phyloP scores from a whole-genome alignment of 2,329 filamentous ascomycete species.

The Colletotrichum viniferum region DNA sequence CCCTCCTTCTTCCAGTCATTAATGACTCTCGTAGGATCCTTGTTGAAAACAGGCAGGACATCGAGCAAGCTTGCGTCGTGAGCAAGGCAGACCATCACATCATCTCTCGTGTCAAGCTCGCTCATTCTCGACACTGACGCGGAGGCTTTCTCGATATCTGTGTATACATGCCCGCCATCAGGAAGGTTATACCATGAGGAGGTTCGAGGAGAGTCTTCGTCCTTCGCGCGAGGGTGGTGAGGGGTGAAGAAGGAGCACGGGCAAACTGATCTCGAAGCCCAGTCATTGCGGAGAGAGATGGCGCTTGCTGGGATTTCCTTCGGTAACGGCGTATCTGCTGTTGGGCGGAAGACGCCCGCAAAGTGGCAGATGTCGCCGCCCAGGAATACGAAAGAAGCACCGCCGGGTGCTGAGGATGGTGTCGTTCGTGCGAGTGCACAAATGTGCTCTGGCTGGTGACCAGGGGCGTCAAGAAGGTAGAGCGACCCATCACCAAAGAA shows the following conservation, averaged over 20 bases:
- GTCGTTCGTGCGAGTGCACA: slow-evolving; percentile 25
- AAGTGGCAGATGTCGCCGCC: slow-evolving; percentile 25
- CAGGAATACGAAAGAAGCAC: slow-evolving; percentile 25
- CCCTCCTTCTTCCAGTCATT: slow-evolving; percentile 12
- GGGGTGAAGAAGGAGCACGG: slow-evolving; percentile 12
- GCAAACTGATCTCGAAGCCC: background rate
- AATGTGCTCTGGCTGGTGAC: slow-evolving; percentile 25
- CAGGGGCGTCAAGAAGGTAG: slow-evolving; percentile 40
- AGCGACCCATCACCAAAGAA: slow-evolving; percentile 45
- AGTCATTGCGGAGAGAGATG: background rate
- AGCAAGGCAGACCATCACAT: slow-evolving; percentile 15
- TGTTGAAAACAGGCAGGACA: slow-evolving; percentile 14
- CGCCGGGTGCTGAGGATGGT: background rate
- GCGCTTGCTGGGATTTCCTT: background rate
- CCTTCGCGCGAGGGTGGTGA: background rate
- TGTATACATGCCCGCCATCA: slow-evolving; percentile 1
- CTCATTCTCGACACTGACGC: slow-evolving; percentile 12
- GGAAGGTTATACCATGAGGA: slow-evolving; percentile 8
- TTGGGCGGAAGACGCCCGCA: slow-evolving; percentile 16
- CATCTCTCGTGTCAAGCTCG: slow-evolving; percentile 12
- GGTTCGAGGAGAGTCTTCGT: background rate
- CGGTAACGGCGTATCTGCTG: background rate
- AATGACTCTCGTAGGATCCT: background rate
- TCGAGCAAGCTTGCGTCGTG: slow-evolving; percentile 12
- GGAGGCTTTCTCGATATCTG: background rate